Evolutionary conservation across 257 asterid species (phyloP).

Genomic region (Solanum corneliomulleri): DNA sequence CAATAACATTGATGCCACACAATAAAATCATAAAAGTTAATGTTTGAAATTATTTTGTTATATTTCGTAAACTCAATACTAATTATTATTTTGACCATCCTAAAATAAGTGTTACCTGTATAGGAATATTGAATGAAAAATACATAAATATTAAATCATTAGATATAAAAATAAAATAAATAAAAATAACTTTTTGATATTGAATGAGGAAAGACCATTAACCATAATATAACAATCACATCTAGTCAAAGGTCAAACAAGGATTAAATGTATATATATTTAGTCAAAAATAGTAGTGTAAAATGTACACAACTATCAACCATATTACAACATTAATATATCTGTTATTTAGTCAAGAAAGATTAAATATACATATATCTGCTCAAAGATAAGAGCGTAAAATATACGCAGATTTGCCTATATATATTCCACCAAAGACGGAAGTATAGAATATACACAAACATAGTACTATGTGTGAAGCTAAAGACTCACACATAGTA

Average conservation of each 20-base stretch:
- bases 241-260: neutral
- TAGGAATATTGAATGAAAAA: neutral
- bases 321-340: neutral
- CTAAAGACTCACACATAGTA: neutral
- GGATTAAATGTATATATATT: neutral
- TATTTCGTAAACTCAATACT: too few relatives aligned
- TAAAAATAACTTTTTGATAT: too few relatives aligned
- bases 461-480: neutral
- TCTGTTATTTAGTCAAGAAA: neutral
- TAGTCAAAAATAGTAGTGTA: neutral
- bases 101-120: neutral
- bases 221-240: neutral
- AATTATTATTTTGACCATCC: neutral
- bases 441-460: neutral
- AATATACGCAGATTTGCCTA: neutral
- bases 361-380: too few relatives aligned
- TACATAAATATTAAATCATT: too few relatives aligned
- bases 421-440: neutral
- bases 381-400: neutral
- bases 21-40: neutral
- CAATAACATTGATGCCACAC: too few relatives aligned
- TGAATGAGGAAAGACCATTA: neutral
- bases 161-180: neutral
- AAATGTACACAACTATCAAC: too few relatives aligned
- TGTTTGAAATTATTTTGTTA: too few relatives aligned